Percentiles rank a stretch among this genome's conserved stretches.
phyloP scores from a whole-genome alignment of 2,329 filamentous ascomycete genomes.

The Fusarium nurragi region DNA sequence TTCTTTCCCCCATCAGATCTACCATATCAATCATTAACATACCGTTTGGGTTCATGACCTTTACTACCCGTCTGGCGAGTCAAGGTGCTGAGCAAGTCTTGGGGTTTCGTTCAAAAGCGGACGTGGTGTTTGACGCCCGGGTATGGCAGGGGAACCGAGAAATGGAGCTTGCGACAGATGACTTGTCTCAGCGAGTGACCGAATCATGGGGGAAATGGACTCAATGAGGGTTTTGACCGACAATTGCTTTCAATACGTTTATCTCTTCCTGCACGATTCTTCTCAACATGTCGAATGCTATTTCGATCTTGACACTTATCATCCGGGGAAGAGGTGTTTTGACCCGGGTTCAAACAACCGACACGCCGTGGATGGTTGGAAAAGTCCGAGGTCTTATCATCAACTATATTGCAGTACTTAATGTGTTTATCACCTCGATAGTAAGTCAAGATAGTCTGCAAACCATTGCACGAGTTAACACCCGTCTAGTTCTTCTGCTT shows the following conservation, averaged over 20 bases:
- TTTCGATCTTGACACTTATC: constrained; percentile 25
- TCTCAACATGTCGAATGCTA: constrained; percentile 35
- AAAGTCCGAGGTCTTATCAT: constrained; percentile 11
- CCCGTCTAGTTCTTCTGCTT: constrained; percentile 34
- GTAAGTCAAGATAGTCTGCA: background rate
- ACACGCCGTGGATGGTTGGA: constrained; percentile 27
- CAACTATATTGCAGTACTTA: constrained; percentile 30
- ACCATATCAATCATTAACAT: background rate
- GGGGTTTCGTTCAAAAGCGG: background rate
- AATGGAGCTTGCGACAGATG: too few species aligned
- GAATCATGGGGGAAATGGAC: background rate
- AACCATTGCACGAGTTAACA: background rate
- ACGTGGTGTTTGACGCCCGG: too few species aligned
- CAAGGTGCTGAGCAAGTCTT: background rate
- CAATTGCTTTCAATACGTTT: constrained; percentile 34
- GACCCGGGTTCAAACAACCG: background rate
- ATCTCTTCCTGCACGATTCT: constrained; percentile 36
- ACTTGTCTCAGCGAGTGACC: too few species aligned
- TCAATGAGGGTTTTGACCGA: constrained; percentile 4
- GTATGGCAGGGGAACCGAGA: too few species aligned
- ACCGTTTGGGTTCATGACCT: too few species aligned
- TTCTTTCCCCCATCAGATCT: background rate
- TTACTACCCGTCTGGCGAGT: too few species aligned
- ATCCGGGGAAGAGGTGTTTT: constrained; percentile 12
- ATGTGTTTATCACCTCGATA: constrained; percentile 31